Percentiles rank a stretch among this genome's conserved stretches.
Evolutionary conservation across 1,284 basidiomycete genomes (phyloP).

Genomic region (Caloboletus firmus): DNA sequence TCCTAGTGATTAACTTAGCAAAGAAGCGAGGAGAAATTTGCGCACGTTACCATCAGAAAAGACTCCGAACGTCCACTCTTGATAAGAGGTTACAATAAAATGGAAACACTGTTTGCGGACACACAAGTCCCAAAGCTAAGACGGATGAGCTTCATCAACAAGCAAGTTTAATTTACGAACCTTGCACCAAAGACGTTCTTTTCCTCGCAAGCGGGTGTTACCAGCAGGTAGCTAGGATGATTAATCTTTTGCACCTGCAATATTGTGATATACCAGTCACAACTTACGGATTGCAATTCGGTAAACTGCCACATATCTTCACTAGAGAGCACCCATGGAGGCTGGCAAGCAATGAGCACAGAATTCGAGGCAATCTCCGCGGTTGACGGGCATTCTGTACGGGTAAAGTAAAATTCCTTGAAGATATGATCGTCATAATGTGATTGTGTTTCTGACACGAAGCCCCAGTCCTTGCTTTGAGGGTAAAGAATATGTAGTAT

Average conservation of each 20-base stretch:
- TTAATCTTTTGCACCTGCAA: conserved; percentile 1
- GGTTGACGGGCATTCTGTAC: conserved; percentile 17
- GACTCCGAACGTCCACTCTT: conserved; percentile 49
- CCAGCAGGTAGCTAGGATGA: conserved; percentile 28
- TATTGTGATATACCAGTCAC: background rate
- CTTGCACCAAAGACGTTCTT: conserved; percentile 49
- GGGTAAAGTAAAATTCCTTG: conserved; percentile 40
- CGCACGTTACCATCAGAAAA: conserved; percentile 45
- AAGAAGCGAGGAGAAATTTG: conserved; percentile 6
- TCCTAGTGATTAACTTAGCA: conserved; percentile 31
- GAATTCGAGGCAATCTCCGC: conserved; percentile 32
- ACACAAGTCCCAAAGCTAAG: conserved; percentile 49
- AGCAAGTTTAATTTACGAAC: conserved; percentile 24
- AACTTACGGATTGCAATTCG: conserved; percentile 36
- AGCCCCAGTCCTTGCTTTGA: conserved; percentile 36
- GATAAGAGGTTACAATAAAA: conserved; percentile 51
- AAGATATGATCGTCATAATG: conserved; percentile 39
- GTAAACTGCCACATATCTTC: conserved; percentile 44
- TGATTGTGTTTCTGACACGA: conserved; percentile 27
- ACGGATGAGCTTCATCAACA: conserved; percentile 7
- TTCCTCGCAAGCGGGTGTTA: conserved; percentile 31
- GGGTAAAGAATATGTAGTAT: conserved; percentile 43
- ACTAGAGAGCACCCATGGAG: conserved; percentile 47
- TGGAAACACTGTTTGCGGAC: conserved; percentile 39
- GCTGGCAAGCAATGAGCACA: conserved; percentile 44